Percentiles rank a stretch among this genome's conserved stretches.
Conservation (phyloP, 1,139 yeast genomes). For the Geotrichum restrictum region DNA sequence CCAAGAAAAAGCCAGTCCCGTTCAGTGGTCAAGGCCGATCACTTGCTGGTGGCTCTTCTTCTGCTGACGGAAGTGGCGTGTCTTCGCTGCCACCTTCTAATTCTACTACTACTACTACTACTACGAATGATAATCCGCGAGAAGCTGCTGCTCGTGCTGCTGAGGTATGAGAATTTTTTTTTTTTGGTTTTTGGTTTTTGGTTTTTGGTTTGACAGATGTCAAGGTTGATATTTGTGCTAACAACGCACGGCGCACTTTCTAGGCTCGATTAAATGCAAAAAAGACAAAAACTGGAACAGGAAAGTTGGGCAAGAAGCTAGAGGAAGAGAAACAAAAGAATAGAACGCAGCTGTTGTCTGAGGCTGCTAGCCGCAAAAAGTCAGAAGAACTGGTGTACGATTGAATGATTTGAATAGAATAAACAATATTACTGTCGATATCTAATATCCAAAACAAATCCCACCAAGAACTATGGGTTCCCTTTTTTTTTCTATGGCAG, state of each 20-base stretch:
- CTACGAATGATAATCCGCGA: constrained; percentile 11
- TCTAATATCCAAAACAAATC: too few species aligned
- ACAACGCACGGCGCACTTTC: too few species aligned
- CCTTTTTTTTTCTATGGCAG: background rate
- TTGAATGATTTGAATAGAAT: background rate
- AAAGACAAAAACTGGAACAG: constrained; percentile 10
- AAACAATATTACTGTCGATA: too few species aligned
- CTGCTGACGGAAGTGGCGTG: background rate
- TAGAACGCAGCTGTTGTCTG: constrained; percentile 7
- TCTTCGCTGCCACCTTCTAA: too few species aligned
- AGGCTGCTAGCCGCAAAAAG: background rate
- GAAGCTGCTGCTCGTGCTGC: constrained; percentile 23
- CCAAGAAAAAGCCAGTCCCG: constrained; percentile 2
- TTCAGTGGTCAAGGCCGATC: constrained; percentile 16
- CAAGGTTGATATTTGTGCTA: too few species aligned
- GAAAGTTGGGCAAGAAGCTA: constrained; percentile 20
- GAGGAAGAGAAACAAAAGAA: constrained; percentile 18
- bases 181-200: too few species aligned
- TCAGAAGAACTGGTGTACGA: constrained; percentile 19
- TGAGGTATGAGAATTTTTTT: constrained; percentile 14
- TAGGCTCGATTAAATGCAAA: constrained; percentile 17
- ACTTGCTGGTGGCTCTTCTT: constrained; percentile 5
- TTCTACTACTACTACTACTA: too few species aligned
- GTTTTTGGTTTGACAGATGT: too few species aligned
- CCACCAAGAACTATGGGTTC: too few species aligned